phyloP scores from a whole-genome alignment of 148 eudicot species.

The Cornus suecica region DNA sequence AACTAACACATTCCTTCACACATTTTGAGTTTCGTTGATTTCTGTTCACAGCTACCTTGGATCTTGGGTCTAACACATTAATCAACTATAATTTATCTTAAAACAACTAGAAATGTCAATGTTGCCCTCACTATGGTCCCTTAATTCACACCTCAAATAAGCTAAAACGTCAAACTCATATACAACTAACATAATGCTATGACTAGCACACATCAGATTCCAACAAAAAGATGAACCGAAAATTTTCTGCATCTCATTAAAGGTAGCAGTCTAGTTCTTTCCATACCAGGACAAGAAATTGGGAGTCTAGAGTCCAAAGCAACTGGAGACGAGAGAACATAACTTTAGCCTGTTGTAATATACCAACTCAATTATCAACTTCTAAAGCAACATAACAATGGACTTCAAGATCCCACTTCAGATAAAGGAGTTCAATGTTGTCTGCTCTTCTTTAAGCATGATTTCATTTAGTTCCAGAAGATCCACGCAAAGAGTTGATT shows the following conservation, averaged over 20 bases:
- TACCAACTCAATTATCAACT: background rate
- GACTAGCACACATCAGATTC: background rate
- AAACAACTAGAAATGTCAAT: background rate
- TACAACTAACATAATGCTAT: background rate
- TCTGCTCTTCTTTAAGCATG: too few species aligned
- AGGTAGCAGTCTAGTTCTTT: background rate
- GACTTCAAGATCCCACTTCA: background rate
- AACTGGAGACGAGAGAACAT: too few species aligned
- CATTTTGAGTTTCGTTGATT: background rate
- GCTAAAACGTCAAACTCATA: background rate
- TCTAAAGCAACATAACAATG: background rate
- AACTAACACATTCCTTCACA: background rate
- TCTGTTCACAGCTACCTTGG: background rate
- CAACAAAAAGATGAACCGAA: background rate
- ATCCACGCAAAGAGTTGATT: too few species aligned
- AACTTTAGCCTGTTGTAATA: background rate
- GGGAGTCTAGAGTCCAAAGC: background rate
- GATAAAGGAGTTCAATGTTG: too few species aligned
- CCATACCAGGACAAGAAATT: background rate
- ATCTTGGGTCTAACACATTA: background rate
- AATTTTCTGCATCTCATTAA: background rate
- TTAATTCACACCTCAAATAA: background rate
- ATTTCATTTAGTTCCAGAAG: too few species aligned
- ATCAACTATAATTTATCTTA: background rate
- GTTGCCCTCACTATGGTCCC: background rate